Percentiles rank a stretch among this genome's conserved stretches.
These are phyloP conservation scores for Claviceps sp. DNA, from an alignment of 2,329 filamentous ascomycete species.

Conservation along the genomic window DNA sequence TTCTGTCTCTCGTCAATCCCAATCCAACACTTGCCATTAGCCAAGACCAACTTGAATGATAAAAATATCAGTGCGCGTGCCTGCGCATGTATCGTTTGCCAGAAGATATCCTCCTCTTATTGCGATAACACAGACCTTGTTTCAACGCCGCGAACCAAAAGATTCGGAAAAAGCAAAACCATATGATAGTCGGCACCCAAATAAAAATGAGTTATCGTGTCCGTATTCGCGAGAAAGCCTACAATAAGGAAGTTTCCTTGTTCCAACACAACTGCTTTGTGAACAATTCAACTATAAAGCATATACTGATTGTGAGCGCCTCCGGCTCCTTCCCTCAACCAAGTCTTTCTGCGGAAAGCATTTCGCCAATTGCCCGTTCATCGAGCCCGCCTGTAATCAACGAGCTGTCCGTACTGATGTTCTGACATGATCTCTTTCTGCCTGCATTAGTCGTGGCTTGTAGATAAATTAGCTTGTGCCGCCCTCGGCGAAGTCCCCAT, in stretches of 20 bases:
- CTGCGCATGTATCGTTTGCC: not conserved
- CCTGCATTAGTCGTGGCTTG: not conserved
- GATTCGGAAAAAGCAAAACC: conserved; percentile 2
- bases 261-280: conserved; percentile 2
- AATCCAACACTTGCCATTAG: not conserved
- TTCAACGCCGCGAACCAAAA: conserved; percentile 6
- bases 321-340: not conserved
- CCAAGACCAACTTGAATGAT: not conserved
- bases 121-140: not conserved
- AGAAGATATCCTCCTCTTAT: not conserved
- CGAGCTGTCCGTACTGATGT: not conserved
- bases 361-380: not conserved
- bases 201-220: not conserved
- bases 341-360: not conserved
- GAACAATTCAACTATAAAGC: not conserved
- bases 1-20: not conserved
- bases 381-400: not conserved
- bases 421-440: not conserved
- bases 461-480: not conserved
- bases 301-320: not conserved
- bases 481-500: conserved; percentile 1
- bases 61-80: not conserved
- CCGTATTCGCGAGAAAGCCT: not conserved
- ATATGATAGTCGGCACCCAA: not conserved
- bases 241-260: not conserved